Conservation (phyloP, 805 yeast genomes). For the Ogataea angusta region DNA sequence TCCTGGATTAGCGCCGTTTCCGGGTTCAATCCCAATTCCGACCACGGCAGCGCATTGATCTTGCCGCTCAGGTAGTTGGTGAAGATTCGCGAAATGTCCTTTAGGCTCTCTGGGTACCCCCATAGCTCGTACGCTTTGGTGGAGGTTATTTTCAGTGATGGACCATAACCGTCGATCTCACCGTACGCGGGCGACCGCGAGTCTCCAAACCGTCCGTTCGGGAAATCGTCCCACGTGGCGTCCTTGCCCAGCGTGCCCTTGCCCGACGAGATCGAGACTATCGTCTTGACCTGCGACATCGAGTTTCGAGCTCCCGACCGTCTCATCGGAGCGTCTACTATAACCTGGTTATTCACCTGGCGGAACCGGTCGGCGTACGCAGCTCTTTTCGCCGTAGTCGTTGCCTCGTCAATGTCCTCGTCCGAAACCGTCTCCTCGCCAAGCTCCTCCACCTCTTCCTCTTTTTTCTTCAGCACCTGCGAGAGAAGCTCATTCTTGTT, state of each 20-base stretch:
- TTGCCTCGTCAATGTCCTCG: slow-evolving; percentile 27
- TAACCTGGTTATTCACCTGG: slow-evolving; percentile 30
- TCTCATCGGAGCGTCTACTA: slow-evolving; percentile 25
- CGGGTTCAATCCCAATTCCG: slow-evolving; percentile 77
- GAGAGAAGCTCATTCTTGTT: slow-evolving; percentile 55
- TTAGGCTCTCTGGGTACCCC: slow-evolving; percentile 66
- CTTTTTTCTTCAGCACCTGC: slow-evolving; percentile 40
- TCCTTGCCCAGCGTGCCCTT: slow-evolving; percentile 81
- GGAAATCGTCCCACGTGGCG: slow-evolving; percentile 97
- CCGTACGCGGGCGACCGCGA: slow-evolving; percentile 96
- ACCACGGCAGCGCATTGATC: slow-evolving; percentile 85
- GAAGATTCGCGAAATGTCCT: slow-evolving; percentile 66
- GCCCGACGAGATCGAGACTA: slow-evolving; percentile 78
- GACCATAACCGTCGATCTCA: slow-evolving; percentile 97
- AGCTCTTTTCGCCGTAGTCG: slow-evolving; percentile 34
- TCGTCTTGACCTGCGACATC: slow-evolving; percentile 46
- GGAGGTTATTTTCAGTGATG: slow-evolving; percentile 72
- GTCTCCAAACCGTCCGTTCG: slow-evolving; percentile 94
- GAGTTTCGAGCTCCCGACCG: slow-evolving; percentile 12
- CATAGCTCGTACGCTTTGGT: slow-evolving; percentile 67
- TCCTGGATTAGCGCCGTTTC: slow-evolving; percentile 94
- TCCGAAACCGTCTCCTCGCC: slow-evolving; percentile 34
- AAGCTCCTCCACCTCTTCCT: slow-evolving; percentile 31
- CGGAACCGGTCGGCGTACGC: slow-evolving; percentile 34
- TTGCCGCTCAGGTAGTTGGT: slow-evolving; percentile 70